These are phyloP conservation scores for Fraxinus nigra DNA, from an alignment of 305 asterid species.

Conservation along the genomic window DNA sequence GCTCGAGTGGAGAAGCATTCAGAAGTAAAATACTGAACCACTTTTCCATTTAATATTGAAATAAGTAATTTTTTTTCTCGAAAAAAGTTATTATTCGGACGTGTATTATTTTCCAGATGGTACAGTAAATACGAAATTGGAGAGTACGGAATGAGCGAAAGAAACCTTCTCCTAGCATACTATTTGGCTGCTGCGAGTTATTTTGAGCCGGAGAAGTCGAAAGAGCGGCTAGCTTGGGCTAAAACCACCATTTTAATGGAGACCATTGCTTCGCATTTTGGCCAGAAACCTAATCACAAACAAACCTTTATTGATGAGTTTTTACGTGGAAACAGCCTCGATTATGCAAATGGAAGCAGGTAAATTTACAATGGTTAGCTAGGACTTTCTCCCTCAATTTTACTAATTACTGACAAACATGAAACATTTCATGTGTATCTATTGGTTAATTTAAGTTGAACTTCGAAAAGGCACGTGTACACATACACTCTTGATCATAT, in stretches of 20 bases:
- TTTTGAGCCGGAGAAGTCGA: slow-evolving; percentile 62
- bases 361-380: slow-evolving; percentile 2
- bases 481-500: no score
- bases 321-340: slow-evolving; percentile 23
- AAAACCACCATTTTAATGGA: slow-evolving; percentile 60
- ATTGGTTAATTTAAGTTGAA: no score
- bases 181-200: slow-evolving; percentile 52
- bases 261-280: slow-evolving; percentile 34
- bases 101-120: slow-evolving; percentile 47
- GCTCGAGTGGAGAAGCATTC: slow-evolving; percentile 69
- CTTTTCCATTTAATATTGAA: background rate
- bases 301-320: slow-evolving; percentile 43
- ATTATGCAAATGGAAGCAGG: slow-evolving; percentile 43
- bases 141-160: slow-evolving; percentile 44
- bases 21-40: slow-evolving; percentile 39
- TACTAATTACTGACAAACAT: background rate
- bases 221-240: slow-evolving; percentile 67
- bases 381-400: background rate
- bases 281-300: slow-evolving; percentile 24
- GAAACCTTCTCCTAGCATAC: slow-evolving; percentile 37
- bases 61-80: background rate
- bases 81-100: background rate
- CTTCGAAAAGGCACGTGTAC: no score
- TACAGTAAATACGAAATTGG: slow-evolving; percentile 36
- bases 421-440: no score